Conservation (phyloP, 2,329 filamentous ascomycete species). For the Rhinocladiella mackenziei region DNA sequence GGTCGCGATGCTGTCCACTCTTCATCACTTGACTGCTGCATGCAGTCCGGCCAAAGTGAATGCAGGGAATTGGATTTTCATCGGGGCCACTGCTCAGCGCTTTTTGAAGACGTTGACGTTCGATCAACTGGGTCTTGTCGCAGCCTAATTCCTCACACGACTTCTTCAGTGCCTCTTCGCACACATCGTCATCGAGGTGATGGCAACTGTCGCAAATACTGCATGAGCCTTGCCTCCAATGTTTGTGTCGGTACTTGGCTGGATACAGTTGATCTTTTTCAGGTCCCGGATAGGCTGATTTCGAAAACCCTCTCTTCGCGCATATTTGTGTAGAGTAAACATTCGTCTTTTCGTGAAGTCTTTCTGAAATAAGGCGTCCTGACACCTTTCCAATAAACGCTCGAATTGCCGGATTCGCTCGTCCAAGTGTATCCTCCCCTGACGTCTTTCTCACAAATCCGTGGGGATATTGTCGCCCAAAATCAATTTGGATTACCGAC, state of each 20-base stretch:
- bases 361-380: not conserved
- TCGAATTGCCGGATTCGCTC: conserved; percentile 25
- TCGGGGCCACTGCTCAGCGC: not conserved
- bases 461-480: conserved; percentile 29
- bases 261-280: conserved; percentile 32
- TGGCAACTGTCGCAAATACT: conserved; percentile 1
- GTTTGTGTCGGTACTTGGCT: conserved; percentile 34
- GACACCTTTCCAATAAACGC: conserved; percentile 22
- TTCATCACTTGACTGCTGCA: conserved; percentile 39
- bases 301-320: conserved; percentile 2
- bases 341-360: conserved; percentile 6
- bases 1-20: conserved; percentile 33
- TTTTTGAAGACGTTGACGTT: conserved; percentile 21
- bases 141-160: conserved; percentile 22
- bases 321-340: conserved; percentile 2
- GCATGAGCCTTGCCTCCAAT: conserved; percentile 26
- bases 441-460: conserved; percentile 25
- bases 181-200: conserved; percentile 19
- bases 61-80: not conserved
- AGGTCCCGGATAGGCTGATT: conserved; percentile 29
- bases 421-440: conserved; percentile 21
- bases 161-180: conserved; percentile 13
- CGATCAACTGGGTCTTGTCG: conserved; percentile 18
- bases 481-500: conserved; percentile 22
- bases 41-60: conserved; percentile 36